A percentile compares a stretch with the other conserved stretches of the same genome.
phyloP scores from a whole-genome alignment of 2,329 filamentous ascomycete species.

The Trichoderma sp. region DNA sequence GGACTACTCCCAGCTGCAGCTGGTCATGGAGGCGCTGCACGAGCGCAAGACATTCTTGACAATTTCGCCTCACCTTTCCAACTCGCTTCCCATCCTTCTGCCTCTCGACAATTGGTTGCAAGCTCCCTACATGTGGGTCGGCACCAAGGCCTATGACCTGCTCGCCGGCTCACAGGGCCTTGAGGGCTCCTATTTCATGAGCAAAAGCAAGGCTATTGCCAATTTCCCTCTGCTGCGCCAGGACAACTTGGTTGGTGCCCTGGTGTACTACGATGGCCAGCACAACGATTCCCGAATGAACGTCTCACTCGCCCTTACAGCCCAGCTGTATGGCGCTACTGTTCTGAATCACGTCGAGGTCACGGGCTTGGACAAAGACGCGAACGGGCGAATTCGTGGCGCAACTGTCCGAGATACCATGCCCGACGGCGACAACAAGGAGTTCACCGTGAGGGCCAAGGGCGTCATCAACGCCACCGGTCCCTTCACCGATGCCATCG shows the following conservation, averaged over 20 bases:
- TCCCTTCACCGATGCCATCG: constrained; percentile 77
- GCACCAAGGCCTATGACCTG: constrained; percentile 78
- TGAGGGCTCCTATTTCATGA: constrained; percentile 80
- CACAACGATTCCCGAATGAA: constrained; percentile 91
- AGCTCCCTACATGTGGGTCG: constrained; percentile 71
- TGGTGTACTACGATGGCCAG: constrained; percentile 85
- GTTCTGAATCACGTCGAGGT: constrained; percentile 82
- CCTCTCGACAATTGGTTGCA: constrained; percentile 84
- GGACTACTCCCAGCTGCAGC: constrained; percentile 79
- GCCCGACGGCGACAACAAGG: constrained; percentile 58
- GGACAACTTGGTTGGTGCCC: constrained; percentile 71
- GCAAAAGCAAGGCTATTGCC: constrained; percentile 74
- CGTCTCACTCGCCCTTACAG: constrained; percentile 78
- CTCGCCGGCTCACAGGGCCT: constrained; percentile 81
- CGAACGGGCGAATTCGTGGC: constrained; percentile 67
- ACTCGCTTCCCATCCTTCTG: constrained; percentile 81
- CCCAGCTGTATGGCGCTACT: constrained; percentile 76
- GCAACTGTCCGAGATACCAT: constrained; percentile 58
- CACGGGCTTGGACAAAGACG: constrained; percentile 71
- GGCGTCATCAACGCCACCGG: constrained; percentile 84
- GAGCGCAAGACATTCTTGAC: constrained; percentile 83
- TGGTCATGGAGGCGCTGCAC: constrained; percentile 79
- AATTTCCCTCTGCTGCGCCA: constrained; percentile 78
- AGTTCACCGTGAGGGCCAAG: constrained; percentile 74
- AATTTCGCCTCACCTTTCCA: constrained; percentile 79